These are phyloP conservation scores for Ploettnerulaceae sp. DNA, from an alignment of 2,329 filamentous ascomycete species.

Conservation along the genomic window DNA sequence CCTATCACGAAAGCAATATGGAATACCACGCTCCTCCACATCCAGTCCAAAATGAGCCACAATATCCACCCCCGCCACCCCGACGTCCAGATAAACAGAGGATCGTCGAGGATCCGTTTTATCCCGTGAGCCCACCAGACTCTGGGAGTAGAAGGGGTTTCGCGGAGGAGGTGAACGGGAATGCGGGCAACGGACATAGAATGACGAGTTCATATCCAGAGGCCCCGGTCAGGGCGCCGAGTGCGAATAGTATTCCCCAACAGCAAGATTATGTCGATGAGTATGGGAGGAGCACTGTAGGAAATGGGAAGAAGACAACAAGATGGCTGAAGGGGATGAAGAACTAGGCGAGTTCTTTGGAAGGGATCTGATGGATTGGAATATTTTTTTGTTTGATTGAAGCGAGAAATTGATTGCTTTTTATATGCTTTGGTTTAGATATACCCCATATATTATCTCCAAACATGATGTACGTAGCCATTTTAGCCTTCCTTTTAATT, in stretches of 20 bases:
- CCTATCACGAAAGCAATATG: neutral
- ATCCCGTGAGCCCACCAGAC: slow-evolving; percentile 1
- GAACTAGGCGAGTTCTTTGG: neutral
- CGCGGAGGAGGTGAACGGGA: neutral
- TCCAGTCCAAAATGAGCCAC: slow-evolving; percentile 2
- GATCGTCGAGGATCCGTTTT: slow-evolving; percentile 2
- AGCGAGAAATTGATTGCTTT: too few species aligned
- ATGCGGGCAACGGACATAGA: slow-evolving; percentile 1
- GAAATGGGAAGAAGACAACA: slow-evolving; percentile 1
- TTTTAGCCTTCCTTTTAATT: too few species aligned
- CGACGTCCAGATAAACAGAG: slow-evolving; percentile 2
- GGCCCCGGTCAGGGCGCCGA: neutral
- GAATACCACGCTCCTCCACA: neutral
- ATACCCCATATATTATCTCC: too few species aligned
- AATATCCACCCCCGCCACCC: slow-evolving; percentile 2
- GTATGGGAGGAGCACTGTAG: neutral
- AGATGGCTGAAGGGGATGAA: slow-evolving; percentile 8
- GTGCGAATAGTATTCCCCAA: neutral
- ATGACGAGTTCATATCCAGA: neutral
- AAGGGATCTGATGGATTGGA: neutral
- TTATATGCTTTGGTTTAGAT: too few species aligned
- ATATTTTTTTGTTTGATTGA: too few species aligned
- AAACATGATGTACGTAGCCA: too few species aligned
- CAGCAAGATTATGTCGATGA: slow-evolving; percentile 3
- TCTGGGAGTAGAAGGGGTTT: neutral